Evolutionary conservation across 805 yeast species (phyloP).

Genomic region (Ogataea salicorniae): DNA sequence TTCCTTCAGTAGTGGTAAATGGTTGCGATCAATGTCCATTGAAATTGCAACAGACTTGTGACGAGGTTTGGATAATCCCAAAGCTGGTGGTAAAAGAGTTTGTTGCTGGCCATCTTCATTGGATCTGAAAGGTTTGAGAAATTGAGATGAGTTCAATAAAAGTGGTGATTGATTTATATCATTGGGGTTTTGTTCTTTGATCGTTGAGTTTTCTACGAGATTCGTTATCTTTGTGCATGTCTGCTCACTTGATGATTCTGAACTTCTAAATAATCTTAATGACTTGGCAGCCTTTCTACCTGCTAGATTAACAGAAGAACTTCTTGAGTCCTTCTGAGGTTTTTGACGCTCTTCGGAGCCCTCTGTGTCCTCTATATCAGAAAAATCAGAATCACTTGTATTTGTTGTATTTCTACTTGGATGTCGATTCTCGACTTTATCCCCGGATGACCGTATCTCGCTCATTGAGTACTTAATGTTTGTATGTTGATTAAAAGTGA

Average conservation of each 20-base stretch:
- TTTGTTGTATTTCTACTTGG: neutral
- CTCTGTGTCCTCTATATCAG: neutral
- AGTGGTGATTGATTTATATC: neutral
- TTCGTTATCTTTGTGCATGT: conserved; percentile 3
- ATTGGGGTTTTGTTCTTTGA: neutral
- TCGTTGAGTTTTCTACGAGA: neutral
- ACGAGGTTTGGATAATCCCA: conserved; percentile 2
- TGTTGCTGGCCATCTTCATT: conserved; percentile 1
- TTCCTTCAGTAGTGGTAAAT: neutral
- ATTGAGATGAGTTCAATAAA: conserved; percentile 1
- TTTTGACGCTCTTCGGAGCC: neutral
- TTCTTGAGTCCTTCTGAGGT: conserved; percentile 3
- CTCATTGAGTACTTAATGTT: neutral
- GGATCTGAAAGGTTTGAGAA: neutral
- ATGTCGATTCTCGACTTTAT: neutral
- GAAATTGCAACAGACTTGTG: conserved; percentile 12
- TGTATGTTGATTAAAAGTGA: neutral
- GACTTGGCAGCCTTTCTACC: conserved; percentile 59
- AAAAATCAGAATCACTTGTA: conserved; percentile 1
- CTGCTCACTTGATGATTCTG: conserved; percentile 20
- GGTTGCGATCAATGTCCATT: conserved; percentile 11
- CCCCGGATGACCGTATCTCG: neutral
- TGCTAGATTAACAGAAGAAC: conserved; percentile 26
- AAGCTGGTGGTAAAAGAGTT: neutral
- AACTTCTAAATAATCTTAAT: conserved; percentile 43